phyloP scores from a whole-genome alignment of 345 rosid species.

The Hirschfeldia incana region DNA sequence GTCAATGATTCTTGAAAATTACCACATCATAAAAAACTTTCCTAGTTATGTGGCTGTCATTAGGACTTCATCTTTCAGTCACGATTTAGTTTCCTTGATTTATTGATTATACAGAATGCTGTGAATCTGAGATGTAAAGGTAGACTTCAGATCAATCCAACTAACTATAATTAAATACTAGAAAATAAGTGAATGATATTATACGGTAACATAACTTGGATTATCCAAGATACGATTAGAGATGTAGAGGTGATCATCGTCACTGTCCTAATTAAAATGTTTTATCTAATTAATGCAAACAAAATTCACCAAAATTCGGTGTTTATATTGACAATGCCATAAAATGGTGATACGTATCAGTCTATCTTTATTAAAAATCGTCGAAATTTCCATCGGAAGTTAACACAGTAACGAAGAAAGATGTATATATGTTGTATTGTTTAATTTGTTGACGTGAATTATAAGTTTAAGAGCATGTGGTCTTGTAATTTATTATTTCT shows the following conservation, averaged over 20 bases:
- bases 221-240: constrained; percentile 25
- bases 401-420: no score
- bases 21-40: background rate
- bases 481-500: no score
- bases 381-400: background rate
- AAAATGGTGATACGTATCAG: constrained; percentile 26
- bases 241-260: background rate
- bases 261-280: constrained; percentile 21
- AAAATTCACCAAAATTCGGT: constrained; percentile 6
- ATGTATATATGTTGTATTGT: no score
- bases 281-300: constrained; percentile 14
- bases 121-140: constrained; percentile 1
- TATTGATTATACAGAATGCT: constrained; percentile 10
- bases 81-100: background rate
- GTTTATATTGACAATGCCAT: constrained; percentile 18
- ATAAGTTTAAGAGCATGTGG: no score
- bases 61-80: background rate
- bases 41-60: constrained; percentile 5
- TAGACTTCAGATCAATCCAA: constrained; percentile 34
- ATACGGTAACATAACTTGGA: constrained; percentile 19
- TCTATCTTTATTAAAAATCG: background rate
- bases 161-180: constrained; percentile 13
- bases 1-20: constrained; percentile 12
- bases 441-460: no score
- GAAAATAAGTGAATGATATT: constrained; percentile 10